Base-by-base conservation (phyloP, 225 moss, liverwort and hornwort species). In the Sphagnum contortum region DNA sequence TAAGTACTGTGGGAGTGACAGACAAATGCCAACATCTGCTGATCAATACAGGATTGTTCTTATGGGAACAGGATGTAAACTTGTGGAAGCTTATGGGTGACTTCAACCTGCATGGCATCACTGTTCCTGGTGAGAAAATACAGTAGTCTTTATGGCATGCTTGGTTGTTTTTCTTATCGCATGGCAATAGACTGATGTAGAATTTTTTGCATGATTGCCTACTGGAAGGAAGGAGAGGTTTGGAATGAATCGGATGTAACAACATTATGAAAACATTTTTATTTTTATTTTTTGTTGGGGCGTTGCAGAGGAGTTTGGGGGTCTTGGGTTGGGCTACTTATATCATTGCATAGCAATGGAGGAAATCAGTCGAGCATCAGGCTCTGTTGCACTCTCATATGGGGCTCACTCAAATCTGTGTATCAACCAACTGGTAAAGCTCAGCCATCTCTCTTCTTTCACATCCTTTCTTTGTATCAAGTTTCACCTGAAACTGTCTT, bases 261-360 rank as follows among this genome's bases (percentile, higher is more conserved):
- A 29, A 29, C 29, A 29, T 29, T 29, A 29, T 29, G 29, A 29
- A 29, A 29, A 29, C 29, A 29, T 29, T 29, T 29, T 29, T 29
- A 29, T 29, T 29, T 29, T 29, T 29, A 29, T 29, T 29, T 29
- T 29, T 29, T 29, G 29, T 29, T 29, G 29, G 29, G 61, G 13
- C 45, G 61, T 14, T 84, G 65, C 85, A 98, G 98, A 93, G 82
- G 87, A 91, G 71, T 88, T 91, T 59, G 98, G 98, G 65, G 98
- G 98, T 48, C 92, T 98, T 82, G 93, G 92, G 73, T 77, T 98
- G 67, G 98, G 98, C 63, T 98, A 98, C 65, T 75, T 89, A 49
- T 88, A 93, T 72, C 98, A 98, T 76, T 98, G 98, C 76, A 75
- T 98, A 70, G 93, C 98, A n/a, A 93, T 98, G 98, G 98, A 98